Percentiles rank a stretch among this genome's conserved stretches.
phyloP scores from a whole-genome alignment of 164 flowering plant species.

The Macadamia tetraphylla region DNA sequence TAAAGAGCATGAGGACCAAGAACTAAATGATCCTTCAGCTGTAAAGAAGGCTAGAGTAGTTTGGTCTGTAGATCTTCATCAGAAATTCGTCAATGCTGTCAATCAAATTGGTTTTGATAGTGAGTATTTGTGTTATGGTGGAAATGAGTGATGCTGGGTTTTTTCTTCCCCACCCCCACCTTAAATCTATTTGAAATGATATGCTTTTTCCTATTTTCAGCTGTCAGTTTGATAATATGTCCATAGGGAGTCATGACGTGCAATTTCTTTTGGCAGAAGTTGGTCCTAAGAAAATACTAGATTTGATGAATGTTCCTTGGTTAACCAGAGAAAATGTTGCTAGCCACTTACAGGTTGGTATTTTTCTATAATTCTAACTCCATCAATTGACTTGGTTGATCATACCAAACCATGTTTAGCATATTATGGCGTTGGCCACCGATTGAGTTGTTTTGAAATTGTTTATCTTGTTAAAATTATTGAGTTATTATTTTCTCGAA shows the following conservation, averaged over 20 bases:
- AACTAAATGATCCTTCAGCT: slow-evolving; percentile 42
- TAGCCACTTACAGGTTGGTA: slow-evolving; percentile 89
- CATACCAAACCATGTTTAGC: too few species aligned
- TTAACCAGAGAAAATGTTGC: slow-evolving; percentile 96
- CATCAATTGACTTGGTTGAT: neutral
- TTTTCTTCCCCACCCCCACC: neutral
- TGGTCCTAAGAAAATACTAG: slow-evolving; percentile 94
- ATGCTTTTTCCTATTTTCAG: neutral
- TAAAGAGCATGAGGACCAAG: slow-evolving; percentile 53
- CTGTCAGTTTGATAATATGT: slow-evolving; percentile 15
- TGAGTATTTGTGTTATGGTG: slow-evolving; percentile 35
- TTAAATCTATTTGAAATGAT: neutral
- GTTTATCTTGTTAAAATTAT: neutral
- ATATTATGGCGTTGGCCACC: neutral
- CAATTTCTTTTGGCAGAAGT: slow-evolving; percentile 53
- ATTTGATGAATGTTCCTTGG: slow-evolving; percentile 92
- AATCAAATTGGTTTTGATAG: slow-evolving; percentile 91
- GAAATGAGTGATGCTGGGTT: slow-evolving; percentile 1
- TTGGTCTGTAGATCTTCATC: slow-evolving; percentile 95
- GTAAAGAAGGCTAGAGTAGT: slow-evolving; percentile 82
- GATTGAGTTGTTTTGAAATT: neutral
- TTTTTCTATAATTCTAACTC: slow-evolving; percentile 1
- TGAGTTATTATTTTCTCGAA: neutral
- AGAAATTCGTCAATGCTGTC: slow-evolving; percentile 88
- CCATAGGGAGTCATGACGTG: slow-evolving; percentile 13